These are phyloP conservation scores for Draba incana DNA, from an alignment of 345 rosid species.

Conservation along the genomic window DNA sequence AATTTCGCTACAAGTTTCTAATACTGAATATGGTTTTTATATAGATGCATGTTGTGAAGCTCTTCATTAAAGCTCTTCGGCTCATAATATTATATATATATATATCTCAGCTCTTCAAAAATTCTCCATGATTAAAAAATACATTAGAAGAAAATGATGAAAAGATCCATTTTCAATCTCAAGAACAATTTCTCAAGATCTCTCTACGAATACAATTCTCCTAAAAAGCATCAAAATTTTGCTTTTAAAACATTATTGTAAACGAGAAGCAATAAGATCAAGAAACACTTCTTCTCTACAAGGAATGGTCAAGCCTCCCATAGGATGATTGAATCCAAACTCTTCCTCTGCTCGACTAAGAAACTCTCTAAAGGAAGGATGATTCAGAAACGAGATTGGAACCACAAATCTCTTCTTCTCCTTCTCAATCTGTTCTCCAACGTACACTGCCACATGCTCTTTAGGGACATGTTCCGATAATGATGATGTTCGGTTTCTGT, in stretches of 20 bases:
- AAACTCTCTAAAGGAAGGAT: constrained; percentile 49
- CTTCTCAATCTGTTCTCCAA: constrained; percentile 48
- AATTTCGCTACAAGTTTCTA: no score
- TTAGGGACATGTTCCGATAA: constrained; percentile 49
- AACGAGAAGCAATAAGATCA: constrained; percentile 41
- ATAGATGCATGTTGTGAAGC: no score
- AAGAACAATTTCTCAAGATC: constrained; percentile 16
- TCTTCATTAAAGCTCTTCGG: no score
- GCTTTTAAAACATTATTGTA: background rate
- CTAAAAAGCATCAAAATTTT: background rate
- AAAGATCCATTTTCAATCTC: constrained; percentile 27
- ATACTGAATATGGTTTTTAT: no score
- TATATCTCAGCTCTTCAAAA: constrained; percentile 6
- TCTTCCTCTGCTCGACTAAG: constrained; percentile 56
- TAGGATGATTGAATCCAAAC: constrained; percentile 54
- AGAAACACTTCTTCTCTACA: constrained; percentile 48
- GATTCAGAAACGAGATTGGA: constrained; percentile 49
- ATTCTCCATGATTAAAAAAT: constrained; percentile 28
- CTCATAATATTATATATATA: background rate
- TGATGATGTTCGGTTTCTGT: constrained; percentile 36
- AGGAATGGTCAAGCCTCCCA: constrained; percentile 56
- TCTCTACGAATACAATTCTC: constrained; percentile 7
- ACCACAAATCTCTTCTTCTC: constrained; percentile 50
- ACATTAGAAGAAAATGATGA: constrained; percentile 23
- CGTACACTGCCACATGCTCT: constrained; percentile 52